A percentile compares a stretch with the other conserved stretches of the same genome.
These are phyloP conservation scores for Pouteria glomerata DNA, from an alignment of 148 eudicot species.

Conservation along the genomic window DNA sequence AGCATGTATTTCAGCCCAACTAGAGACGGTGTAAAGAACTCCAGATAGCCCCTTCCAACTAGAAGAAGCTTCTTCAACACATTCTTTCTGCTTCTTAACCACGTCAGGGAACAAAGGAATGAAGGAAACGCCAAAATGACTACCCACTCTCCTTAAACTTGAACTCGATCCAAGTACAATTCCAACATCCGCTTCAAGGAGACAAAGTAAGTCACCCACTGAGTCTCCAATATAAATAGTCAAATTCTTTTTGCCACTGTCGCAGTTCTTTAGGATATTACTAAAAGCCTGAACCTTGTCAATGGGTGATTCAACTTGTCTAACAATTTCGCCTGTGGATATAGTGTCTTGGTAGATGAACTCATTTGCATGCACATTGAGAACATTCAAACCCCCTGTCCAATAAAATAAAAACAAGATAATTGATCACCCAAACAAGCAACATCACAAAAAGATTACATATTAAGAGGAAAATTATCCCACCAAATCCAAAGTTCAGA, in stretches of 20 bases:
- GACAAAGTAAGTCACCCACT: slow-evolving; percentile 89
- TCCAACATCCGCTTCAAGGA: slow-evolving; percentile 84
- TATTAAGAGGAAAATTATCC: neutral
- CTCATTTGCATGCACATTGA: slow-evolving; percentile 82
- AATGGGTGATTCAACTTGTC: slow-evolving; percentile 68
- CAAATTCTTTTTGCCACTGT: slow-evolving; percentile 36
- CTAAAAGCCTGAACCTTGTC: slow-evolving; percentile 68
- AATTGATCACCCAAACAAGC: neutral
- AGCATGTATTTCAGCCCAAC: slow-evolving; percentile 88
- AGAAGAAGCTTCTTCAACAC: slow-evolving; percentile 30
- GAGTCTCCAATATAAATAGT: slow-evolving; percentile 85
- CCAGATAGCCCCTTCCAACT: slow-evolving; percentile 72
- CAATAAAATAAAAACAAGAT: neutral
- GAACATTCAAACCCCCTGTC: slow-evolving; percentile 57
- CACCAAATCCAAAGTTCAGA: neutral
- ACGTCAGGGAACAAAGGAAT: slow-evolving; percentile 64
- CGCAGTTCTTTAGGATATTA: slow-evolving; percentile 36
- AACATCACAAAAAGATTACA: slow-evolving; percentile 1
- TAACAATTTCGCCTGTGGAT: slow-evolving; percentile 74
- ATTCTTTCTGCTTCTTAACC: slow-evolving; percentile 61
- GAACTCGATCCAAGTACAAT: slow-evolving; percentile 74
- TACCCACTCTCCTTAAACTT: slow-evolving; percentile 66
- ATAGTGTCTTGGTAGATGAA: slow-evolving; percentile 53
- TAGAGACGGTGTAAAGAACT: slow-evolving; percentile 64
- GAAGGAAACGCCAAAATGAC: slow-evolving; percentile 73